phyloP scores from a whole-genome alignment of 306 rosid species.

The Bauhinia variegata region DNA sequence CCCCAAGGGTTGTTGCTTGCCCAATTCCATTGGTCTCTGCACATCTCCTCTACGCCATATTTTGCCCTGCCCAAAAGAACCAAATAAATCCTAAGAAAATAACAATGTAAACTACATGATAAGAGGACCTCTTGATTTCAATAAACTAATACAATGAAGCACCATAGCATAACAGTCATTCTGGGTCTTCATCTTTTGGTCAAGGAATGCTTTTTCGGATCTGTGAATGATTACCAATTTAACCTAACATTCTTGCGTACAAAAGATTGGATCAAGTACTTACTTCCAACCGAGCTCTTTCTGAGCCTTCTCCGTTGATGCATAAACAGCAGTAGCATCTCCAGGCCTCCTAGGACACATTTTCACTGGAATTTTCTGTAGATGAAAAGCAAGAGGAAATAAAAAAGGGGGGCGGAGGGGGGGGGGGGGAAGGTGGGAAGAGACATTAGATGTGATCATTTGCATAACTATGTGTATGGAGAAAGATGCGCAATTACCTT shows the following conservation, averaged over 20 bases:
- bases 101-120: too few species aligned
- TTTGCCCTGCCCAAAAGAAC: conserved; percentile 47
- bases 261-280: conserved; percentile 35
- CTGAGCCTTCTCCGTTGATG: conserved; percentile 82
- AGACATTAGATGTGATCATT: neutral
- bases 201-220: neutral
- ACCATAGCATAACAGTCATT: neutral
- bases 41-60: conserved; percentile 75
- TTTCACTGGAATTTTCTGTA: conserved; percentile 78
- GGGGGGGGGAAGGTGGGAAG: too few species aligned
- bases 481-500: conserved; percentile 52
- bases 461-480: neutral
- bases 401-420: too few species aligned
- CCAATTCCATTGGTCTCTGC: conserved; percentile 99
- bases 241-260: neutral
- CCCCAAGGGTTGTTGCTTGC: conserved; percentile 90
- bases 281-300: conserved; percentile 93
- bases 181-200: conserved; percentile 8
- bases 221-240: conserved; percentile 8
- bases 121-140: neutral
- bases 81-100: neutral
- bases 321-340: conserved; percentile 92
- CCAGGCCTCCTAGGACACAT: conserved; percentile 83
- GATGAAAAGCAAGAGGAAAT: conserved; percentile 11
- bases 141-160: conserved; percentile 29